Base-by-base conservation (phyloP, 805 yeast genomes). In the Yarrowia sp. region DNA sequence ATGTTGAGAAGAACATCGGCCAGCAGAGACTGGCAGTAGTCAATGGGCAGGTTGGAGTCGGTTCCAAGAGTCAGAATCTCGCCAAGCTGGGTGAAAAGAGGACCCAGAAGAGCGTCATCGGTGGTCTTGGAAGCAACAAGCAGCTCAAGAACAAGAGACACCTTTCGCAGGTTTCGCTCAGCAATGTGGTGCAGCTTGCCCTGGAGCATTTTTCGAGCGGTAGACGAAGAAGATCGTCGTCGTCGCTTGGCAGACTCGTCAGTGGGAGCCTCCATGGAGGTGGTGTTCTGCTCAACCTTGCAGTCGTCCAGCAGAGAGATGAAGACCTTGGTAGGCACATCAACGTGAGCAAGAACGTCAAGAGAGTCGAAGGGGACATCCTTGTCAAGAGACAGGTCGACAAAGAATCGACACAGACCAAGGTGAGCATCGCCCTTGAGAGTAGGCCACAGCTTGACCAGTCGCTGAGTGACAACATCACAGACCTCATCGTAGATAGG, bases 11-110 rank as follows among this genome's bases (percentile, higher is more conserved):
- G 89, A 77, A 97, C 91, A 53, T 90, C 86, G 2, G 97, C 95
- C 70, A 95, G 81, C 0, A 94, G 87, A 77, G 95, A 98, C 79
- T 95, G 97, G 0, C 97, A 89, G 73, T 93, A 94, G 55, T 91
- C 82, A 5, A 94, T 94, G 4, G 99, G 97, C 71, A 95, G 81
- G 69, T 92, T 91, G 49, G 97, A 97, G 76, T 93, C 98, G 72
- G 87, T 87, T 53, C 97, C 97, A 59, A 95, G 82, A 38, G 97
- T 73, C 50, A 79, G 72, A 22, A 79, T 73, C 65, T 81, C 82
- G 22, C 80, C 79, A n/a, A 81, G 76, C 41, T 79, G 73, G 14
- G 73, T 73, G 65, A 81, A 81, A 41, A 81, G 71, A 41, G 74
- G 75, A 5, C 75, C 72, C 19, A 81, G 73, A 8, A 74, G 72